Evolutionary conservation across 768 basidiomycete genomes (phyloP).

Genomic region (Candolleomyces efflorescens): DNA sequence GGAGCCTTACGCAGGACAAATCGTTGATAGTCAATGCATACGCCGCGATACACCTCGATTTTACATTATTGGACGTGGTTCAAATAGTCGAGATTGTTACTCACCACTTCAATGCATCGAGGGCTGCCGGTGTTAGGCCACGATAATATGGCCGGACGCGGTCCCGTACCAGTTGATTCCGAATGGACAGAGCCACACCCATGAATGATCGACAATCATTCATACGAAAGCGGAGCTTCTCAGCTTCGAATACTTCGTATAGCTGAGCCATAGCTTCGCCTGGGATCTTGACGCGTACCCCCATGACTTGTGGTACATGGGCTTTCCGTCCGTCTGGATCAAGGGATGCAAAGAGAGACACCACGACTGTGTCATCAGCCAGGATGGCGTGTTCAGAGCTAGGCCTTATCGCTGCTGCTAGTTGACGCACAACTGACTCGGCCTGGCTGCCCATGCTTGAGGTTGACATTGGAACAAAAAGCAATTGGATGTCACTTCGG

Average conservation of each 20-base stretch:
- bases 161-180: neutral
- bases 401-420: neutral
- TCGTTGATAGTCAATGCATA: neutral
- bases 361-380: neutral
- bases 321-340: neutral
- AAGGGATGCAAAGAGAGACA: neutral
- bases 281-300: neutral
- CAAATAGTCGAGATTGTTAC: neutral
- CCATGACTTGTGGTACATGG: neutral
- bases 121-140: neutral
- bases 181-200: too few species aligned
- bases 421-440: neutral
- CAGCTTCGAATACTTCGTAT: neutral
- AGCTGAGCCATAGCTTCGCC: neutral
- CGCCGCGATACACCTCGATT: neutral
- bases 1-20: neutral
- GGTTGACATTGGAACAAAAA: too few species aligned
- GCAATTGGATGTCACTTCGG: too few species aligned
- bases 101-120: neutral
- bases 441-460: too few species aligned
- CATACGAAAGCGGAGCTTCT: neutral
- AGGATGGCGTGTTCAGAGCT: neutral
- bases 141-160: neutral
- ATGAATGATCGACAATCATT: neutral
- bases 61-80: too few species aligned